Percentiles rank a stretch among this genome's conserved stretches.
phyloP scores from a whole-genome alignment of 352 stramenopile genomes.

The Globisporangium uncinulatum region DNA sequence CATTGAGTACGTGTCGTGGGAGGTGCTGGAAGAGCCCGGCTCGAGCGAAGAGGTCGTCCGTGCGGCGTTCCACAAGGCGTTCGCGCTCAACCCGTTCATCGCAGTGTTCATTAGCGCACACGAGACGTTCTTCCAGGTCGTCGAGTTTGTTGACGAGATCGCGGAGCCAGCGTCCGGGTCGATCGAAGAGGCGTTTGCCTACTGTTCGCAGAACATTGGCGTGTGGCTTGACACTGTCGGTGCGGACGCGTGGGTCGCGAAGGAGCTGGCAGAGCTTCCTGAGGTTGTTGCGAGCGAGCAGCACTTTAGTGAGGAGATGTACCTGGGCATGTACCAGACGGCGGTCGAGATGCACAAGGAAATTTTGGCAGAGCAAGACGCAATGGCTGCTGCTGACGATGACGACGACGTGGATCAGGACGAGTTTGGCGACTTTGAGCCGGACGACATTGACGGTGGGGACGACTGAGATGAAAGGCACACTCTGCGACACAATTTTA shows the following conservation, averaged over 20 bases:
- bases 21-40: slow-evolving; percentile 77
- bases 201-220: slow-evolving; percentile 73
- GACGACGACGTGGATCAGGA: slow-evolving; percentile 33
- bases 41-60: slow-evolving; percentile 76
- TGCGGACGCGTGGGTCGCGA: slow-evolving; percentile 75
- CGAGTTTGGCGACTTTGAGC: slow-evolving; percentile 45
- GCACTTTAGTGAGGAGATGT: slow-evolving; percentile 73
- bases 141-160: slow-evolving; percentile 85
- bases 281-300: slow-evolving; percentile 43
- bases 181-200: slow-evolving; percentile 82
- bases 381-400: slow-evolving; percentile 11
- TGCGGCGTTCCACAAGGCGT: slow-evolving; percentile 61
- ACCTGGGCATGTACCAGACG: slow-evolving; percentile 83
- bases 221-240: slow-evolving; percentile 84
- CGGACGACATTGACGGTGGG: slow-evolving; percentile 48
- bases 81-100: slow-evolving; percentile 77
- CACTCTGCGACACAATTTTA: no score
- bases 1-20: slow-evolving; percentile 86
- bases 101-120: slow-evolving; percentile 74
- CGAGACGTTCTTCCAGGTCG: slow-evolving; percentile 72
- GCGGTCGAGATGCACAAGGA: slow-evolving; percentile 86
- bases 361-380: slow-evolving; percentile 26
- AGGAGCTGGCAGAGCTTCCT: slow-evolving; percentile 57
- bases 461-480: slow-evolving; percentile 21
- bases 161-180: slow-evolving; percentile 56